Conservation (phyloP, 441 rosid genomes). For the Pelargonium myrrhifolium region DNA sequence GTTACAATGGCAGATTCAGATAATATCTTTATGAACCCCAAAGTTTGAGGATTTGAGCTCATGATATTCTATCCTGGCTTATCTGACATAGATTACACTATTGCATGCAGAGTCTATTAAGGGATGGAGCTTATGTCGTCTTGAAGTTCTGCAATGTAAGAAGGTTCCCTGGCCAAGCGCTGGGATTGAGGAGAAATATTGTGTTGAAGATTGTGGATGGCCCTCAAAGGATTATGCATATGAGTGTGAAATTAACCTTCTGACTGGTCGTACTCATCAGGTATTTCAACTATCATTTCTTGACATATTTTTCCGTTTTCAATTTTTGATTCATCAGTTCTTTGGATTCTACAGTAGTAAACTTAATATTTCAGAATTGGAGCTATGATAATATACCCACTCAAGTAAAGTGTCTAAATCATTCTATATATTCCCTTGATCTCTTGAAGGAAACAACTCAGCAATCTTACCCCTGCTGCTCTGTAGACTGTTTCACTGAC, state of each 20-base stretch:
- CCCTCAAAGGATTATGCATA: conserved; percentile 51
- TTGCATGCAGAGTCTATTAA: conserved; percentile 44
- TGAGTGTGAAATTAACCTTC: conserved; percentile 74
- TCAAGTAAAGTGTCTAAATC: too few relatives aligned
- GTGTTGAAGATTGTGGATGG: conserved; percentile 62
- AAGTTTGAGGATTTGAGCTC: background rate
- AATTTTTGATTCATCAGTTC: background rate
- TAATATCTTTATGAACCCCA: background rate
- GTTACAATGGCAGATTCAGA: background rate
- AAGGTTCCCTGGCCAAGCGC: conserved; percentile 66
- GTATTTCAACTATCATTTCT: conserved; percentile 26
- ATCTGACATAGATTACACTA: conserved; percentile 17
- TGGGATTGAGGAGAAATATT: conserved; percentile 37
- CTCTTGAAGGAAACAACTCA: too few relatives aligned
- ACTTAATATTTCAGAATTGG: background rate
- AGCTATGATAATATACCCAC: too few relatives aligned
- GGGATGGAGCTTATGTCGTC: conserved; percentile 78
- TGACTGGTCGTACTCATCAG: conserved; percentile 93
- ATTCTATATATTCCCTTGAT: too few relatives aligned
- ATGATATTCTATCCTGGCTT: conserved; percentile 5
- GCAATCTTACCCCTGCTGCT: too few relatives aligned
- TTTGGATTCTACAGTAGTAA: background rate
- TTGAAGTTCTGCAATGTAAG: conserved; percentile 75
- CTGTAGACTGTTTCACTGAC: too few relatives aligned
- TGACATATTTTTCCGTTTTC: conserved; percentile 1